phyloP scores from a whole-genome alignment of 192 early-diverging fungal genomes.

The Backusella luteola region DNA sequence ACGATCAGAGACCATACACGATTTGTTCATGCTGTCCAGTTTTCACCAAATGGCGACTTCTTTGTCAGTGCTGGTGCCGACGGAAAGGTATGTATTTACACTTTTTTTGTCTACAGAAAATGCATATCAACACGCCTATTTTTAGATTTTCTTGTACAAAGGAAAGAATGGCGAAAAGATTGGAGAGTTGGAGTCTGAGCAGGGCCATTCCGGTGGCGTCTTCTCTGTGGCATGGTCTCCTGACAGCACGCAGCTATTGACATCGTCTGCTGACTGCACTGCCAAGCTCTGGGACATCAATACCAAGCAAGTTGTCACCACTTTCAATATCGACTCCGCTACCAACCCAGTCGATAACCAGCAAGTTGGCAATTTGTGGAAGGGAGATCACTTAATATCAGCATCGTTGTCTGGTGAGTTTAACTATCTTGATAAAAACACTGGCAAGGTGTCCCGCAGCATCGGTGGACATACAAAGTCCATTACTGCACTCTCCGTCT shows the following conservation, averaged over 20 bases:
- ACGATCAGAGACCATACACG: constrained; percentile 78
- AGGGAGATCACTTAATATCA: constrained; percentile 68
- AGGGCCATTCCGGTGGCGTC: constrained; percentile 76
- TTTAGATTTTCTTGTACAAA: constrained; percentile 86
- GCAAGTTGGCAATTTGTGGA: constrained; percentile 94
- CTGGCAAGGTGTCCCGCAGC: constrained; percentile 47
- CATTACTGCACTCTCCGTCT: constrained; percentile 74
- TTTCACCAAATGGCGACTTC: constrained; percentile 74
- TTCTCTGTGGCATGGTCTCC: constrained; percentile 88
- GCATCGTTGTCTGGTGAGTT: constrained; percentile 85
- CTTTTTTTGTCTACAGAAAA: not conserved
- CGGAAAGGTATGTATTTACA: constrained; percentile 55
- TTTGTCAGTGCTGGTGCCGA: constrained; percentile 88
- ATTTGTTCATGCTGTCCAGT: constrained; percentile 90
- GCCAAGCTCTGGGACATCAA: constrained; percentile 91
- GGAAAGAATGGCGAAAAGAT: constrained; percentile 85
- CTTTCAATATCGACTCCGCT: constrained; percentile 47
- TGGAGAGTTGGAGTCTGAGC: constrained; percentile 46
- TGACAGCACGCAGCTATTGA: constrained; percentile 71
- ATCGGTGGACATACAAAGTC: constrained; percentile 78
- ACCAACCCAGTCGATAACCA: constrained; percentile 61
- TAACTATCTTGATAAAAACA: constrained; percentile 73
- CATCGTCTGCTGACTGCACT: constrained; percentile 84
- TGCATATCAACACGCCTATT: not conserved
- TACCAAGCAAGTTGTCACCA: constrained; percentile 62